Evolutionary conservation across 2,329 filamentous ascomycete species (phyloP).

Genomic region (Aureobasidium zeae): DNA sequence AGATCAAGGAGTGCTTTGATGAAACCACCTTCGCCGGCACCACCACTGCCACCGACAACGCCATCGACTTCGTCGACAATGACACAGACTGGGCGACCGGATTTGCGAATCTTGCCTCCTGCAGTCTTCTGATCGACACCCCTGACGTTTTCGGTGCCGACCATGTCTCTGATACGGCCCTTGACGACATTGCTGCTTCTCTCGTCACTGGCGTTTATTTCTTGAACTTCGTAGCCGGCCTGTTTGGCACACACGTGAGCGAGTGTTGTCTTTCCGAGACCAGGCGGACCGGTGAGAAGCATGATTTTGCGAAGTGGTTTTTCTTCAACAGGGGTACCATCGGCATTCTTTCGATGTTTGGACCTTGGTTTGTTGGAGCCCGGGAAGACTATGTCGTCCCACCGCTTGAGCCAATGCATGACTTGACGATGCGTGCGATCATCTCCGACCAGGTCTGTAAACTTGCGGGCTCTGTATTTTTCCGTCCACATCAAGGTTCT

Average conservation of each 20-base stretch:
- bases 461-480: constrained; percentile 87
- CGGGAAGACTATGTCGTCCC: constrained; percentile 90
- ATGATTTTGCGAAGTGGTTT: constrained; percentile 78
- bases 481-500: constrained; percentile 77
- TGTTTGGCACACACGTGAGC: constrained; percentile 93
- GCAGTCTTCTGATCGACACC: constrained; percentile 50
- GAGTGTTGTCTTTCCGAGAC: constrained; percentile 88
- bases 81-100: constrained; percentile 81
- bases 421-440: constrained; percentile 88
- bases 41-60: constrained; percentile 67
- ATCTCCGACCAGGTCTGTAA: constrained; percentile 88
- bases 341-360: constrained; percentile 37
- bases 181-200: constrained; percentile 82
- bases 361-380: constrained; percentile 54
- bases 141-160: constrained; percentile 88
- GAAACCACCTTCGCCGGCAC: constrained; percentile 79
- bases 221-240: constrained; percentile 90
- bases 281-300: constrained; percentile 82
- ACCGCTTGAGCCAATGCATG: constrained; percentile 84
- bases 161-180: constrained; percentile 78
- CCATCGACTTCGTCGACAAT: constrained; percentile 96
- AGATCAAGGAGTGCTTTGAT: constrained; percentile 91
- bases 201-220: constrained; percentile 97
- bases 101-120: constrained; percentile 54
- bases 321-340: constrained; percentile 51